Base-by-base conservation (phyloP, 352 stramenopile species). In the Thraustochytrium sp. region DNA sequence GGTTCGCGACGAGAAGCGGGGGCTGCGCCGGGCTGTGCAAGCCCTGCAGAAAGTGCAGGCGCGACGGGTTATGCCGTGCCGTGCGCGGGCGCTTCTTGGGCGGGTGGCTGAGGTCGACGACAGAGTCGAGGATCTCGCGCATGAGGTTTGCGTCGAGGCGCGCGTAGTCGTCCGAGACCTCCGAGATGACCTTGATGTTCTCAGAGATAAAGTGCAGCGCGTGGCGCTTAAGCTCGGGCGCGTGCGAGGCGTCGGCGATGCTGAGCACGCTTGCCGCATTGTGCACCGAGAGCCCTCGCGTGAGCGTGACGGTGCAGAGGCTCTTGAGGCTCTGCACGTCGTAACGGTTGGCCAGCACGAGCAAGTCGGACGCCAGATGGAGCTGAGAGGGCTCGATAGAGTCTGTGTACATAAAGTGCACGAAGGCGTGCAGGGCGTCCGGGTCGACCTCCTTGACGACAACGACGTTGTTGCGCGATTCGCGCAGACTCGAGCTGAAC, bases 341-440 rank as follows among this genome's bases (percentile, higher is more conserved):
- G 49, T 80, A 80, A 13, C 68, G 29, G 42, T 80, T 80, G 23
- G 68, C 68, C 11, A 80, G 53, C 5, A 64, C 53, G 36, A 80
- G 49, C 1, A 80, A 31, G 34, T 80, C 68, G 26, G 1, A 21
- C 18, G 68, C 68, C n/a, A 55, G 46, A 26, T 51, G 34, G 23
- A 80, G 4, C 18, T 80, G 48, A 11, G 31, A 49, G 29, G 26
- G 31, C 31, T 63, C 46, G 38, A 80, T 80, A 11, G 26, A 46
- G 34, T 80, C 68, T 64, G 68, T 80, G 51, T 80, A 80, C 48
- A 80, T 61, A 34, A 80, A 80, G 36, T 51, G 68, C 53, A 80
- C 34, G 42, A 80, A 80, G 31, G 48, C 53, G 51, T 80, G 40
- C 44, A 80, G 48, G 44, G 53, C 68, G 8, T 80, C 68, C 21